These are phyloP conservation scores for Barnettozyma pratensis DNA, from an alignment of 805 yeast species.

Conservation along the genomic window DNA sequence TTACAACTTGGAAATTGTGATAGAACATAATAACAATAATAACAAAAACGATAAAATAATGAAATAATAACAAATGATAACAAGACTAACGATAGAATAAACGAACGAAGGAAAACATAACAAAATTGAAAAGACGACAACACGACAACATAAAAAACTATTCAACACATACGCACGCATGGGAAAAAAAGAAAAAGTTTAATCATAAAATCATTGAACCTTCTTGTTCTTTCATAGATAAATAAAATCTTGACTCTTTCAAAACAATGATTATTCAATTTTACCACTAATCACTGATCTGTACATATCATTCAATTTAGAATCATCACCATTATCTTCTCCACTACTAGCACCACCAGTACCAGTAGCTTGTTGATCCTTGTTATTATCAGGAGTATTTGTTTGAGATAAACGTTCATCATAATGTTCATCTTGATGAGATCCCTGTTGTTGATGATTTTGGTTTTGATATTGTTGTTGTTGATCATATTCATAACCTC, in stretches of 20 bases:
- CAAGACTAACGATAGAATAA: neutral
- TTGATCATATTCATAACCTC: slow-evolving; percentile 9
- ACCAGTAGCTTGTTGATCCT: neutral
- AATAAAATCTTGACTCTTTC: no score
- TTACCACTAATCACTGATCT: slow-evolving; percentile 24
- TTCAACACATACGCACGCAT: neutral
- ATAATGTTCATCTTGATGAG: slow-evolving; percentile 4
- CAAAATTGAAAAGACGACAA: neutral
- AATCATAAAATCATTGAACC: neutral
- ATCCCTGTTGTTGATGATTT: slow-evolving; percentile 8
- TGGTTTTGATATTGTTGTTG: slow-evolving; percentile 7
- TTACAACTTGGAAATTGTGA: no score
- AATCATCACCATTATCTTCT: slow-evolving; percentile 10
- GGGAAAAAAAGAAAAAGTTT: neutral
- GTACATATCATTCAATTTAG: slow-evolving; percentile 24
- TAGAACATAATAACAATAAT: no score
- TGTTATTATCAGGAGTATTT: neutral
- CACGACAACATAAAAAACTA: no score
- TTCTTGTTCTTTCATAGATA: neutral
- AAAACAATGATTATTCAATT: slow-evolving; percentile 13
- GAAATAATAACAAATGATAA: neutral
- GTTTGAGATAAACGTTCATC: neutral
- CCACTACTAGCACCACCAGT: slow-evolving; percentile 2
- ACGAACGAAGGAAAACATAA: no score
- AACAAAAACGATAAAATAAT: neutral